Conservation (phyloP, 2,329 filamentous ascomycete genomes). For the Aphanocladium album region DNA sequence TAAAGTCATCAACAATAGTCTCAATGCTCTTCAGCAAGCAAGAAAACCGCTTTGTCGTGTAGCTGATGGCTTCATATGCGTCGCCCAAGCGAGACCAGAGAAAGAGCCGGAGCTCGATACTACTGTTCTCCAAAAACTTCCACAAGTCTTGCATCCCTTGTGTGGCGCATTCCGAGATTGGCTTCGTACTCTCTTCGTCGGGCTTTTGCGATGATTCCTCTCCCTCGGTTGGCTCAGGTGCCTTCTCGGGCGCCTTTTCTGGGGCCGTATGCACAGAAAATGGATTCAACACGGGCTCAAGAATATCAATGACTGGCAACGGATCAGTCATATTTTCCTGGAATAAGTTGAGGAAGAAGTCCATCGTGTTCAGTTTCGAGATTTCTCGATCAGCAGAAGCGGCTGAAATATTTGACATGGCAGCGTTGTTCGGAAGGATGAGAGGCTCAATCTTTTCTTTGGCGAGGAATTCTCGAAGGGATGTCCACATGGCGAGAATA, state of each 20-base stretch:
- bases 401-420: slow-evolving; percentile 82
- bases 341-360: slow-evolving; percentile 90
- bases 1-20: slow-evolving; percentile 63
- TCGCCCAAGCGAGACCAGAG: slow-evolving; percentile 89
- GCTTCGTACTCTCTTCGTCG: slow-evolving; percentile 22
- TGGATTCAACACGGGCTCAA: slow-evolving; percentile 87
- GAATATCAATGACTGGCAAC: slow-evolving; percentile 77
- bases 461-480: slow-evolving; percentile 47
- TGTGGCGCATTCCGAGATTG: slow-evolving; percentile 48
- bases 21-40: slow-evolving; percentile 84
- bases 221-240: slow-evolving; percentile 7
- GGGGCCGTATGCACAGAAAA: slow-evolving; percentile 42
- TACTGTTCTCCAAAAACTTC: slow-evolving; percentile 77
- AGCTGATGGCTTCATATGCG: slow-evolving; percentile 80
- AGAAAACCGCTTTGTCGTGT: slow-evolving; percentile 81
- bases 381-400: slow-evolving; percentile 86
- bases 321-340: slow-evolving; percentile 77
- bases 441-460: slow-evolving; percentile 41
- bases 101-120: slow-evolving; percentile 76
- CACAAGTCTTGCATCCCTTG: slow-evolving; percentile 70
- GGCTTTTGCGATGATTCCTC: slow-evolving; percentile 5
- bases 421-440: slow-evolving; percentile 73
- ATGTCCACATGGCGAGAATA: slow-evolving; percentile 54
- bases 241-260: not conserved
- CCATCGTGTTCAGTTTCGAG: slow-evolving; percentile 88